phyloP scores from a whole-genome alignment of 108 stramenopile genomes.

The Nannochloropsis salina region DNA sequence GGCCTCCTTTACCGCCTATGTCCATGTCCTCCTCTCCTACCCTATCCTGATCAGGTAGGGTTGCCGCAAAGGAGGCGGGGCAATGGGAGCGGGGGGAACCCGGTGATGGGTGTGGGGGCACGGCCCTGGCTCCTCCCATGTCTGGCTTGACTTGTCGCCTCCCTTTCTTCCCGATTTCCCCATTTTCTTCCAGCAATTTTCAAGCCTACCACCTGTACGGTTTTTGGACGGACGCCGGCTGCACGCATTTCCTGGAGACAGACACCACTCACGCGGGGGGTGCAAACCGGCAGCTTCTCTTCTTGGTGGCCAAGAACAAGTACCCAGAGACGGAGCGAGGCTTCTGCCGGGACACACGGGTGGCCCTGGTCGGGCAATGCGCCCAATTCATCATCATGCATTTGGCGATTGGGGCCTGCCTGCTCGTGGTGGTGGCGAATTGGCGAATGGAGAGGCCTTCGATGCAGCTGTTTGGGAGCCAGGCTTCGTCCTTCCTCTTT shows the following conservation, averaged over 20 bases:
- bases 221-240: neutral
- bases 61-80: neutral
- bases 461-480: neutral
- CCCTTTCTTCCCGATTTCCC: neutral
- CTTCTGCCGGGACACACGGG: neutral
- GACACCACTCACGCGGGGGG: neutral
- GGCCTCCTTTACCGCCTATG: neutral
- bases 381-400: constrained; percentile 6
- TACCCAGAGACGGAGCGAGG: neutral
- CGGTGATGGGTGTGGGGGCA: neutral
- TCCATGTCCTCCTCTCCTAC: neutral
- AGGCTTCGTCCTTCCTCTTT: neutral
- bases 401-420: neutral
- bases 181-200: neutral
- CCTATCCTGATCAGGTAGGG: neutral
- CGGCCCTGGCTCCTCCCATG: neutral
- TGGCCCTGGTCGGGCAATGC: neutral
- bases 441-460: neutral
- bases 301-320: constrained; percentile 1
- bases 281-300: constrained; percentile 2
- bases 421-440: neutral
- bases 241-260: neutral
- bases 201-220: constrained; percentile 9
- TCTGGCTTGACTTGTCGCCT: neutral
- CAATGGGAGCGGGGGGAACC: neutral